Evolutionary conservation across 176 grass and related monocot species (phyloP), one percentile per base, ranked within the genome.

Genomic region (Bromus sterilis): DNA sequence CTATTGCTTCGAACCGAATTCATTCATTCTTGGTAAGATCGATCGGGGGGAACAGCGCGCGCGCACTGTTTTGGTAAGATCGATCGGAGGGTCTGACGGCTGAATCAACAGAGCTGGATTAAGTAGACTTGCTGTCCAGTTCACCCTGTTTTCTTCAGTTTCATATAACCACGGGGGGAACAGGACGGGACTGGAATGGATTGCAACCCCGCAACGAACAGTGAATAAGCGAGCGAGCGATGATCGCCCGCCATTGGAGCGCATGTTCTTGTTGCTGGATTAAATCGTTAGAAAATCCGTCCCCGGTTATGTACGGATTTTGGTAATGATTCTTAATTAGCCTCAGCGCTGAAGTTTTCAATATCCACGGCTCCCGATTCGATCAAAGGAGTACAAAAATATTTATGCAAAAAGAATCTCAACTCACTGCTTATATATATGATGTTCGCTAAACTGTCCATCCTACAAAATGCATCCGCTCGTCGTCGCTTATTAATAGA

Each of bases 1-100:
- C 65, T 20, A n/a, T 90, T 90, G 88, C 88, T 90, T 90, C 12
- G 29, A 82, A 74, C 68, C 11, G 82, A 89, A 89, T 89, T 74
- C 6, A 89, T 73, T n/a, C n/a, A n/a, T n/a, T n/a, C n/a, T n/a
- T 32, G 15, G 59, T 3, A n/a, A 28, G 39, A 5, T 14, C 56
- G n/a, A n/a, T n/a, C n/a, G n/a, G n/a, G 46, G 28, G 44, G n/a
- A 79, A 62, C 13, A 59, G 32, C 33, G n/a, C 36, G n/a, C 25
- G n/a, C 36, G 15, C 20, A 34, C 63, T 77, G 51, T 74, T 69
- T n/a, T 32, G 15, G 59, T 3, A n/a, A 28, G 39, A 5, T 14
- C 56, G n/a, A n/a, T n/a, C 24, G 30, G 14, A 59, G 34, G 24
- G 44, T 66, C 7, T 10, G 21, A 44, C 69, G 21, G 66, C 14